Evolutionary conservation across 169 alveolate genomes (phyloP).

Genomic region (Plasmodium vivax): DNA sequence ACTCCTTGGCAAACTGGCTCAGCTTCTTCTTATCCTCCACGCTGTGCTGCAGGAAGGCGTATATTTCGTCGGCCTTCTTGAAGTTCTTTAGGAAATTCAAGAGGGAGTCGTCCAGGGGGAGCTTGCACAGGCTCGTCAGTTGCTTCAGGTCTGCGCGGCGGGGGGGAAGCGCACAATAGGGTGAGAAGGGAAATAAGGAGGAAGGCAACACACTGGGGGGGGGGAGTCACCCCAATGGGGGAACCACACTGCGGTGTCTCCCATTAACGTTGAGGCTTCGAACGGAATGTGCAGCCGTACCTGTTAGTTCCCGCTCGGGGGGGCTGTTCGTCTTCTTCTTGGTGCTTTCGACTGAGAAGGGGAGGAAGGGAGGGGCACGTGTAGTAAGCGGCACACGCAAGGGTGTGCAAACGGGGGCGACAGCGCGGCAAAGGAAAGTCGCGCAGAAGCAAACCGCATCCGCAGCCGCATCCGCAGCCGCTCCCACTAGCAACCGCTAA

Average conservation of each 20-base stretch:
- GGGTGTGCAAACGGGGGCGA: neutral
- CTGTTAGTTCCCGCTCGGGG: slow-evolving; percentile 26
- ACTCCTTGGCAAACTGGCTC: slow-evolving; percentile 56
- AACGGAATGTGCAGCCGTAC: neutral
- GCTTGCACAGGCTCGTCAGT: slow-evolving; percentile 43
- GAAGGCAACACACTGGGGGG: neutral
- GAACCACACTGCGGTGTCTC: neutral
- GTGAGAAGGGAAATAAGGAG: neutral
- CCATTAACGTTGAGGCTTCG: neutral
- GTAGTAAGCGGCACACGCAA: neutral
- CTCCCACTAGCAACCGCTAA: no score
- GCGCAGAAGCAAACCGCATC: neutral
- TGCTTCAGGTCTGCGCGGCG: slow-evolving; percentile 37
- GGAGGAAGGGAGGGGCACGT: neutral
- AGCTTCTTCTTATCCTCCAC: slow-evolving; percentile 62
- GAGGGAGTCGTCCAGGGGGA: slow-evolving; percentile 65
- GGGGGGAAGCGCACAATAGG: neutral
- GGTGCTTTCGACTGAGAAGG: slow-evolving; percentile 15
- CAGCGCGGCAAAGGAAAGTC: neutral
- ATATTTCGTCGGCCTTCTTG: slow-evolving; percentile 72
- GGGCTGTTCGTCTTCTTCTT: slow-evolving; percentile 35
- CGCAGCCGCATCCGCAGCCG: no score
- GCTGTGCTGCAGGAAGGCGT: slow-evolving; percentile 70
- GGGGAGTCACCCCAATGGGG: neutral
- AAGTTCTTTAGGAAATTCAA: slow-evolving; percentile 56